Evolutionary conservation across 768 basidiomycete species (phyloP).

Genomic region (Naganishia vaughanmartiniae): DNA sequence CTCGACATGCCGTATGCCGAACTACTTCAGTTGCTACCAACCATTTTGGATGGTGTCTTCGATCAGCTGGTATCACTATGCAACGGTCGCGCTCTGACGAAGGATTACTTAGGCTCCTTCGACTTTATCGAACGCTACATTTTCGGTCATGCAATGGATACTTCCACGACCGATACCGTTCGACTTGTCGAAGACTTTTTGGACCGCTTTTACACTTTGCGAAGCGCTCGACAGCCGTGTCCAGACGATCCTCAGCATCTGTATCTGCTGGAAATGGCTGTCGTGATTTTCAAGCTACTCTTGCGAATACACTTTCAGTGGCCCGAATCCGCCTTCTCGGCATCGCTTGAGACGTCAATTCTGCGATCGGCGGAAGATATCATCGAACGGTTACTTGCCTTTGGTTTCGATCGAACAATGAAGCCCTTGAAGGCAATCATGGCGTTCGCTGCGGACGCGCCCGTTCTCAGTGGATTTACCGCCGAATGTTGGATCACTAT

Average conservation of each 20-base stretch:
- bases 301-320: constrained; percentile 7
- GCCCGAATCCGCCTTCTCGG: neutral
- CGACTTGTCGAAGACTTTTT: constrained; percentile 36
- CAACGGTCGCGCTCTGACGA: constrained; percentile 54
- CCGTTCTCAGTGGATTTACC: constrained; percentile 55
- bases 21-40: constrained; percentile 54
- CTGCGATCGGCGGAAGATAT: constrained; percentile 42
- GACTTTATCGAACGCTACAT: constrained; percentile 48
- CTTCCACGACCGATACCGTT: constrained; percentile 50
- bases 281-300: constrained; percentile 1
- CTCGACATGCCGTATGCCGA: constrained; percentile 55
- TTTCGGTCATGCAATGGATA: constrained; percentile 36
- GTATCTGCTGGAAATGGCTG: neutral
- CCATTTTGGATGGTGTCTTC: constrained; percentile 57
- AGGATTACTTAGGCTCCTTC: constrained; percentile 57
- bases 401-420: constrained; percentile 59
- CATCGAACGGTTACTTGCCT: constrained; percentile 59
- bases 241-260: constrained; percentile 3
- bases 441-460: constrained; percentile 51
- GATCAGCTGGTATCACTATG: constrained; percentile 55
- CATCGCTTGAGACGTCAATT: constrained; percentile 8
- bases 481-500: constrained; percentile 74
- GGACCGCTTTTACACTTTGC: constrained; percentile 52
- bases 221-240: constrained; percentile 1
- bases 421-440: constrained; percentile 52